Percentiles rank a stretch among this genome's conserved stretches.
Conservation (phyloP, 306 rosid species). For the Senna siamea region DNA sequence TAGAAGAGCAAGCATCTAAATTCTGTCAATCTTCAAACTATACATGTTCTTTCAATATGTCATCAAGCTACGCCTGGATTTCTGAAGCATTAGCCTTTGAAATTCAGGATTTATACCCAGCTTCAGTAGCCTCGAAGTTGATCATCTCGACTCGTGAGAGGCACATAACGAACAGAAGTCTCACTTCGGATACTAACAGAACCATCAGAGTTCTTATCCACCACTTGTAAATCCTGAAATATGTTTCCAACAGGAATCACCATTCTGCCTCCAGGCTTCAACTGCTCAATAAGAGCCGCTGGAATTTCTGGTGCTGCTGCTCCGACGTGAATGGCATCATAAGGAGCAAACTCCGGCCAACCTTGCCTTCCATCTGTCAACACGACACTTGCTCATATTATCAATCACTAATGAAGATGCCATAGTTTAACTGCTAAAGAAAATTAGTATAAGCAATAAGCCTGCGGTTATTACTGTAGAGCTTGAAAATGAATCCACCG, state of each 20-base stretch:
- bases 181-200: constrained; percentile 61
- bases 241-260: constrained; percentile 91
- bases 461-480: too few species aligned
- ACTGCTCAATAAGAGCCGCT: constrained; percentile 74
- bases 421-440: constrained; percentile 28
- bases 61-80: constrained; percentile 7
- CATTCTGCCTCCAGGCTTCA: constrained; percentile 96
- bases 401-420: constrained; percentile 14
- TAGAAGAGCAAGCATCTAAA: too few species aligned
- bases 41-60: constrained; percentile 33
- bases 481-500: too few species aligned
- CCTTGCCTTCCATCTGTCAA: constrained; percentile 88
- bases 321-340: constrained; percentile 95
- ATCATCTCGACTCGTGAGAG: constrained; percentile 86
- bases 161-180: constrained; percentile 86
- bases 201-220: constrained; percentile 83
- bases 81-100: too few species aligned
- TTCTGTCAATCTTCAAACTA: neutral
- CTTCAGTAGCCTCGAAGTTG: constrained; percentile 66
- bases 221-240: constrained; percentile 83
- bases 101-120: constrained; percentile 13
- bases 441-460: too few species aligned
- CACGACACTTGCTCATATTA: constrained; percentile 21
- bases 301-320: constrained; percentile 96
- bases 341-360: constrained; percentile 85